Conservation (phyloP, 2,329 filamentous ascomycete species). For the Aspergillus puulaauensis region DNA sequence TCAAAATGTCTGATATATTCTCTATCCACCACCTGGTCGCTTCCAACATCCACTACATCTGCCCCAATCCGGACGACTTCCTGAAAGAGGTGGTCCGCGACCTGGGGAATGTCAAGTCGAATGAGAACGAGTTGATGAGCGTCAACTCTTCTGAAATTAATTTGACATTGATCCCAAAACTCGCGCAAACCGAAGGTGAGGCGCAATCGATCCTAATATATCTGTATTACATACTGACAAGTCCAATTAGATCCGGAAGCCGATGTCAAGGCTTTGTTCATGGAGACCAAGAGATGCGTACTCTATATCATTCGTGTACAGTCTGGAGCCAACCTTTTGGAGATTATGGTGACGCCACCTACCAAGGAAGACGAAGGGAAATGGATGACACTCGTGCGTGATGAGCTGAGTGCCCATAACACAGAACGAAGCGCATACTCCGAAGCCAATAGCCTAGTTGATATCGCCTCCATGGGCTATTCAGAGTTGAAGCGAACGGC, state of each 20-base stretch:
- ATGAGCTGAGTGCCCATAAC: slow-evolving; percentile 71
- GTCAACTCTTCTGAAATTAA: slow-evolving; percentile 87
- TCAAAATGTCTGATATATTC: slow-evolving; percentile 98
- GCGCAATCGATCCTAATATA: background rate
- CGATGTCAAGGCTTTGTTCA: slow-evolving; percentile 87
- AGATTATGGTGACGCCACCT: slow-evolving; percentile 91
- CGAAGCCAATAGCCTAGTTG: slow-evolving; percentile 77
- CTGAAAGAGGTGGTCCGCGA: slow-evolving; percentile 90
- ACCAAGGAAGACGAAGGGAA: slow-evolving; percentile 82
- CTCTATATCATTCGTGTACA: slow-evolving; percentile 98
- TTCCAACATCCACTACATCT: slow-evolving; percentile 73
- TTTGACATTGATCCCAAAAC: slow-evolving; percentile 83
- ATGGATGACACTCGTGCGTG: slow-evolving; percentile 77
- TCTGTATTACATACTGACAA: slow-evolving; percentile 16
- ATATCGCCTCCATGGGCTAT: slow-evolving; percentile 87
- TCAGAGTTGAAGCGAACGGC: slow-evolving; percentile 89
- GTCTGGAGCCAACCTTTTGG: slow-evolving; percentile 85
- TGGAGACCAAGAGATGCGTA: slow-evolving; percentile 96
- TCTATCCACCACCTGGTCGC: slow-evolving; percentile 88
- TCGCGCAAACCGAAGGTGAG: slow-evolving; percentile 76
- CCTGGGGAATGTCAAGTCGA: slow-evolving; percentile 91
- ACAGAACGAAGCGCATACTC: slow-evolving; percentile 82
- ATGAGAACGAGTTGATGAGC: slow-evolving; percentile 87
- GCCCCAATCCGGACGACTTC: slow-evolving; percentile 78
- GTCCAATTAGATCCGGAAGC: slow-evolving; percentile 73